phyloP scores from a whole-genome alignment of 75 land plant genomes.

The Pinus tabuliformis region DNA sequence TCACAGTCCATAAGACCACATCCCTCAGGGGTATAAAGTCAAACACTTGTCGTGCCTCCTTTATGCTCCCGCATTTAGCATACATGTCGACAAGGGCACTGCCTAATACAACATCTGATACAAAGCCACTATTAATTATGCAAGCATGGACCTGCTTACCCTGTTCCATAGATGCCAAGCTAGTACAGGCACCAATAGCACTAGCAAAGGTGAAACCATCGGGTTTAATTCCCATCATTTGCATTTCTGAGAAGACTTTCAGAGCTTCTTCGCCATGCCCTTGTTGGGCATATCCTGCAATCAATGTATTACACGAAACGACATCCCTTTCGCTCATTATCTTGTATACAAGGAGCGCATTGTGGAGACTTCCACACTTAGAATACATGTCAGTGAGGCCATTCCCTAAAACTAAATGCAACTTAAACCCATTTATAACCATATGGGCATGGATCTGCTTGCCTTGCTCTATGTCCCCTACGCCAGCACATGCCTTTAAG shows the following conservation, averaged over 20 bases:
- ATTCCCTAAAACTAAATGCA: slow-evolving; percentile 9
- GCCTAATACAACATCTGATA: slow-evolving; percentile 27
- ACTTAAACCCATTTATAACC: slow-evolving; percentile 3
- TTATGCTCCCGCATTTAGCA: slow-evolving; percentile 38
- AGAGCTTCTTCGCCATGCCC: neutral
- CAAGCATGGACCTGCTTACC: slow-evolving; percentile 25
- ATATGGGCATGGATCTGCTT: slow-evolving; percentile 14
- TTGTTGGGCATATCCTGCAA: slow-evolving; percentile 10
- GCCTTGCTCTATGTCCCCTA: slow-evolving; percentile 8
- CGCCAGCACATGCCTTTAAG: slow-evolving; percentile 15
- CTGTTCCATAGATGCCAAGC: slow-evolving; percentile 7
- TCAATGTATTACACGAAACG: slow-evolving; percentile 22
- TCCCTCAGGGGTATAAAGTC: slow-evolving; percentile 35
- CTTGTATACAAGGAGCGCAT: slow-evolving; percentile 17
- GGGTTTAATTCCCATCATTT: neutral
- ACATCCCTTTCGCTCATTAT: slow-evolving; percentile 6
- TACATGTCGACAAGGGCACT: slow-evolving; percentile 56
- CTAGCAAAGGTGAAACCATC: slow-evolving; percentile 7
- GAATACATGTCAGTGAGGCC: slow-evolving; percentile 32
- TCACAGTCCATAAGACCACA: slow-evolving; percentile 55
- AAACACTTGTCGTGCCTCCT: slow-evolving; percentile 39
- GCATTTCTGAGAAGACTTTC: slow-evolving; percentile 5
- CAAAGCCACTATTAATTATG: slow-evolving; percentile 12
- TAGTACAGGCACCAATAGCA: slow-evolving; percentile 13
- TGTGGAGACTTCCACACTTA: slow-evolving; percentile 12